A percentile compares a stretch with the other conserved stretches of the same genome.
Evolutionary conservation across 306 rosid species (phyloP).

Genomic region (Glycine latifolia): DNA sequence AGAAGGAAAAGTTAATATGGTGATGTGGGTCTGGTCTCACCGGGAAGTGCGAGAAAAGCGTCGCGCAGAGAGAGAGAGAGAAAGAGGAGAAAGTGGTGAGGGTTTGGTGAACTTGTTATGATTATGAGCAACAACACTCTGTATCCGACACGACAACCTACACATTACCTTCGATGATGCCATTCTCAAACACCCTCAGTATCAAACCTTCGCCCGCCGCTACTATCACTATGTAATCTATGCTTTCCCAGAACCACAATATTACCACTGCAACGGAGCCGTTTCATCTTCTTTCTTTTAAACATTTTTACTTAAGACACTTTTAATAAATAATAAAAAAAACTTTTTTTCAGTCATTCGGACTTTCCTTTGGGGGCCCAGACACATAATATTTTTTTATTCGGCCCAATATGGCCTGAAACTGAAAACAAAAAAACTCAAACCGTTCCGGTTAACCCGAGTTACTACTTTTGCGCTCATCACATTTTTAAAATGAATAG

Average conservation of each 20-base stretch:
- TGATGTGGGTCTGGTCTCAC: slow-evolving; percentile 42
- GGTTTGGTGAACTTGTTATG: slow-evolving; percentile 48
- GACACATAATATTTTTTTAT: too few species aligned
- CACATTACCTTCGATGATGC: slow-evolving; percentile 62
- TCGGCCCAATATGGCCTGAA: too few species aligned
- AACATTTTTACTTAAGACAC: background rate
- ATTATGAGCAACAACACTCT: slow-evolving; percentile 44
- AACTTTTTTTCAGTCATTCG: too few species aligned
- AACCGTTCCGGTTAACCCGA: too few species aligned
- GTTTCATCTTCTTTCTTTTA: background rate
- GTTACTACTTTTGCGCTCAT: too few species aligned
- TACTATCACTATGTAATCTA: background rate
- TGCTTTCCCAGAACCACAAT: background rate
- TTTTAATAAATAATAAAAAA: background rate
- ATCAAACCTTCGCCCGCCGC: slow-evolving; percentile 8
- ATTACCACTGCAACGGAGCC: slow-evolving; percentile 11
- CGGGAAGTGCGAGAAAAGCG: slow-evolving; percentile 66
- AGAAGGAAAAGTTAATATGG: background rate
- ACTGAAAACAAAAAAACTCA: too few species aligned
- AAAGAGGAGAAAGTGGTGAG: slow-evolving; percentile 42
- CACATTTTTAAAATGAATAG: too few species aligned
- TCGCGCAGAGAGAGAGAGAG: slow-evolving; percentile 49
- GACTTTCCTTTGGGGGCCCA: too few species aligned
- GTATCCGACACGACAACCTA: slow-evolving; percentile 69
- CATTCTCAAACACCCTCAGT: slow-evolving; percentile 33